Percentiles rank a stretch among this genome's conserved stretches.
These are phyloP conservation scores for Escovopsis sp. DNA, from an alignment of 2,329 filamentous ascomycete genomes.

Conservation along the genomic window DNA sequence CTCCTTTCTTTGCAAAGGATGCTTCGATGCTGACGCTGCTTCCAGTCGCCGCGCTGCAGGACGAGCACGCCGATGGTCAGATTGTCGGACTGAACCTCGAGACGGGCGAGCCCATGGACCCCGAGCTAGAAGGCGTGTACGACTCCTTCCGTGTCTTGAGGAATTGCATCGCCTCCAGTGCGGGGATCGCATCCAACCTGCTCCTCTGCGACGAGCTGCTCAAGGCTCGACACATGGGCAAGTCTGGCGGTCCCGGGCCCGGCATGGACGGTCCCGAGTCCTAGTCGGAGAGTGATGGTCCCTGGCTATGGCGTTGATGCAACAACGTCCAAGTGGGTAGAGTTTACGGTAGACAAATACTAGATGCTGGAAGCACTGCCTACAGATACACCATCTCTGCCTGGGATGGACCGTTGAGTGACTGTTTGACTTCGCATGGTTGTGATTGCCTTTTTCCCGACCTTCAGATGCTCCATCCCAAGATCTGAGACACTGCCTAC, in stretches of 20 bases:
- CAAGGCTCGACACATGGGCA: constrained; percentile 91
- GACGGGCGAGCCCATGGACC: constrained; percentile 89
- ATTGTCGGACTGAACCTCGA: constrained; percentile 74
- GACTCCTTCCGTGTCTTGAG: constrained; percentile 92
- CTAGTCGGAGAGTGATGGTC: constrained; percentile 23
- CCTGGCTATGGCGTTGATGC: no score
- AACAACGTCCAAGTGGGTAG: constrained; percentile 28
- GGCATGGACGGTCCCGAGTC: constrained; percentile 50
- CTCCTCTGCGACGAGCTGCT: constrained; percentile 92
- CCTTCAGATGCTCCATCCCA: no score
- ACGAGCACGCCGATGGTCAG: constrained; percentile 73
- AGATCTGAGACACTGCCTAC: no score
- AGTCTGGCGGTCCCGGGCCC: constrained; percentile 45
- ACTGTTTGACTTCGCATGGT: background rate
- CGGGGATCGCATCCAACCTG: constrained; percentile 89
- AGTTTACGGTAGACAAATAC: constrained; percentile 24
- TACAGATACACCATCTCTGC: background rate
- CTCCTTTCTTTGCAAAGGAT: no score
- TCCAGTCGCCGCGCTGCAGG: constrained; percentile 69
- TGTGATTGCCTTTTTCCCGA: background rate
- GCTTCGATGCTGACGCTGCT: constrained; percentile 6
- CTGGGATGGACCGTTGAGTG: background rate
- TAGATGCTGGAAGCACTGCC: constrained; percentile 11
- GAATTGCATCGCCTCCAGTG: constrained; percentile 86
- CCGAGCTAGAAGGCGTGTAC: constrained; percentile 79